These are phyloP conservation scores for Xylaria sp. DNA, from an alignment of 2,329 filamentous ascomycete genomes.

Conservation along the genomic window DNA sequence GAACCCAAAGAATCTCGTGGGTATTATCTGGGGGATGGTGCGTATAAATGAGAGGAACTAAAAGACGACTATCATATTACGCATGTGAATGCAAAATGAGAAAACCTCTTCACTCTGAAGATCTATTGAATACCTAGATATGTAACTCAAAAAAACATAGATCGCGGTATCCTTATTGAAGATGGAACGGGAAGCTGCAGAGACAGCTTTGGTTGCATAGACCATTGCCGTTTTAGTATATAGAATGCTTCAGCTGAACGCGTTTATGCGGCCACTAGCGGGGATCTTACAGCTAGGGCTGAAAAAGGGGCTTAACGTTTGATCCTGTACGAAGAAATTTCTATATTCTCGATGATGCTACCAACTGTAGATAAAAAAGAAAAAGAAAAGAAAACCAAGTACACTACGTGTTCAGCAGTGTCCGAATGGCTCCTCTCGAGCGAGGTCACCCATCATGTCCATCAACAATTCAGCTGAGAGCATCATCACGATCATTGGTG, in stretches of 20 bases:
- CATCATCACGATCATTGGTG: slow-evolving; percentile 66
- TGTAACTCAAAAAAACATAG: neutral
- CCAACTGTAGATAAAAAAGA: neutral
- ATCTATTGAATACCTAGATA: neutral
- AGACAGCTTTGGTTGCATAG: neutral
- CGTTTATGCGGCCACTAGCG: slow-evolving; percentile 33
- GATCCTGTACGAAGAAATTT: slow-evolving; percentile 22
- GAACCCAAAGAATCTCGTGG: neutral
- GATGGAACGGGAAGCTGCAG: neutral
- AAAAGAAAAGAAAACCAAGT: neutral
- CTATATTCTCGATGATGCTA: slow-evolving; percentile 9
- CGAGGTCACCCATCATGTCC: slow-evolving; percentile 28
- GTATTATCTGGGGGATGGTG: neutral
- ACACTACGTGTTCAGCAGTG: neutral
- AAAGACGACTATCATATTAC: neutral
- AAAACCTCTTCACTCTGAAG: neutral
- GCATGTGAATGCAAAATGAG: neutral
- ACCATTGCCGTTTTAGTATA: slow-evolving; percentile 16
- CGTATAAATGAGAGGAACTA: too few relatives aligned
- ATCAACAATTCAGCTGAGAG: slow-evolving; percentile 51
- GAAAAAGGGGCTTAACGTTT: slow-evolving; percentile 29
- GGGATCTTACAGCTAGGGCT: slow-evolving; percentile 39
- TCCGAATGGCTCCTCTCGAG: slow-evolving; percentile 1
- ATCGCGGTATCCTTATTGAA: neutral
- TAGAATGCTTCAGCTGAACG: slow-evolving; percentile 32